phyloP scores from a whole-genome alignment of 139 green algal genomes.

The Pleodorina starrii region DNA sequence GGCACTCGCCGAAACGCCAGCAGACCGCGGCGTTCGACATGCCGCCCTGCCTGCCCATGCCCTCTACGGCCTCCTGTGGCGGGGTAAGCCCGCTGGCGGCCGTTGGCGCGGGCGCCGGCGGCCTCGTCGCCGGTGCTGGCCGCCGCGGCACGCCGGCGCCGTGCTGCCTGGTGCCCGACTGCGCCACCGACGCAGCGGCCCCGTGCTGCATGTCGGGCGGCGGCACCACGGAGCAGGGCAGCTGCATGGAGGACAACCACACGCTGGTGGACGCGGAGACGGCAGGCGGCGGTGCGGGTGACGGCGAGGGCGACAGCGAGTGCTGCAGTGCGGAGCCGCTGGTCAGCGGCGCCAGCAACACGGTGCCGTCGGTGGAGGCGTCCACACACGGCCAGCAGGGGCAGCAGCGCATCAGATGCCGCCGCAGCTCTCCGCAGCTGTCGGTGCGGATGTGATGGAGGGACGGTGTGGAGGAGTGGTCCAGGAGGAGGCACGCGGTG shows the following conservation, averaged over 20 bases:
- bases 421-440: conserved; percentile 41
- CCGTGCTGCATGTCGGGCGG: conserved; percentile 23
- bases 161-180: conserved; percentile 3
- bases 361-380: conserved; percentile 42
- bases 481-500: too few species aligned
- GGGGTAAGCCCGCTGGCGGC: neutral
- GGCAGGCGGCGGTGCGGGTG: neutral
- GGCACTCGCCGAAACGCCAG: conserved; percentile 6
- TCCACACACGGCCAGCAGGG: conserved; percentile 42
- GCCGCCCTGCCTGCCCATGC: conserved; percentile 33
- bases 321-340: conserved; percentile 43
- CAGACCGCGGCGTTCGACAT: neutral
- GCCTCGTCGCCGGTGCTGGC: neutral
- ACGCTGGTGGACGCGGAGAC: conserved; percentile 44
- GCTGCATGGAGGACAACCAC: conserved; percentile 54
- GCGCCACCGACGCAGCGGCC: conserved; percentile 27
- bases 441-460: conserved; percentile 46
- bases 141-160: neutral
- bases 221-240: conserved; percentile 46
- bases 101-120: neutral
- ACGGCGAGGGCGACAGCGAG: conserved; percentile 34
- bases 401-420: neutral
- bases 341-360: conserved; percentile 42
- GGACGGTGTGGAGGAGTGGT: too few species aligned
- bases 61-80: conserved; percentile 41